These are phyloP conservation scores for Astragalus glycyphyllos DNA, from an alignment of 306 rosid species.

Conservation along the genomic window DNA sequence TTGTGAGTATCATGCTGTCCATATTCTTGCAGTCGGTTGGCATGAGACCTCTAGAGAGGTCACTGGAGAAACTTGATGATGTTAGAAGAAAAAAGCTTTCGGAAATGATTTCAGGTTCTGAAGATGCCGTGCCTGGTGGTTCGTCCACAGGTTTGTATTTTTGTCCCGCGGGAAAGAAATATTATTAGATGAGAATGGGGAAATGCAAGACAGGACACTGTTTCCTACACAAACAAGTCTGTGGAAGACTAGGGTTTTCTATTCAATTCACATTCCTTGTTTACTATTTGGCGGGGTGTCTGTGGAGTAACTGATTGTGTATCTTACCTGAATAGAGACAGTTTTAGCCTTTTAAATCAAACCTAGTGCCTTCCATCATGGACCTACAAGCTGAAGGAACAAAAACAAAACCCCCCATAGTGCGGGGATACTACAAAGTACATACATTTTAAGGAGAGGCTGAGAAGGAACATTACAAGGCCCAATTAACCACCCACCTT, in stretches of 20 bases:
- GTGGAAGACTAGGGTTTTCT: not conserved
- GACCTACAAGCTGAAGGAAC: not conserved
- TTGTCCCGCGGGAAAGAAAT: not conserved
- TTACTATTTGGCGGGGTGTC: not conserved
- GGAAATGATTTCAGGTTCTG: conserved; percentile 92
- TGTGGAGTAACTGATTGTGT: conserved; percentile 9
- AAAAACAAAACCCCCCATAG: not conserved
- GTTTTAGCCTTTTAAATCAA: not conserved
- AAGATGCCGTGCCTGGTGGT: conserved; percentile 66
- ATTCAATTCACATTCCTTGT: not conserved
- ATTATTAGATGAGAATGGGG: conserved; percentile 21
- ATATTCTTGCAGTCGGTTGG: conserved; percentile 75
- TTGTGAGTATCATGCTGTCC: conserved; percentile 37
- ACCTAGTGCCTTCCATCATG: not conserved
- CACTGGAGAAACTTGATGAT: conserved; percentile 96
- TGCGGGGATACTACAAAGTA: not conserved
- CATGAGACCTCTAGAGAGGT: conserved; percentile 96
- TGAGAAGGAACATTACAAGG: not conserved
- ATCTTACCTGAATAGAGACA: not conserved
- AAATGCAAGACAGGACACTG: not conserved
- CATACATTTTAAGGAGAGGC: not conserved
- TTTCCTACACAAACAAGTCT: not conserved
- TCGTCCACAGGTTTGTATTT: conserved; percentile 68
- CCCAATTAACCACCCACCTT: not conserved
- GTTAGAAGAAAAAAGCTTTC: conserved; percentile 94